phyloP scores from a whole-genome alignment of 768 basidiomycete species.

The Hygrocybe coccinea region DNA sequence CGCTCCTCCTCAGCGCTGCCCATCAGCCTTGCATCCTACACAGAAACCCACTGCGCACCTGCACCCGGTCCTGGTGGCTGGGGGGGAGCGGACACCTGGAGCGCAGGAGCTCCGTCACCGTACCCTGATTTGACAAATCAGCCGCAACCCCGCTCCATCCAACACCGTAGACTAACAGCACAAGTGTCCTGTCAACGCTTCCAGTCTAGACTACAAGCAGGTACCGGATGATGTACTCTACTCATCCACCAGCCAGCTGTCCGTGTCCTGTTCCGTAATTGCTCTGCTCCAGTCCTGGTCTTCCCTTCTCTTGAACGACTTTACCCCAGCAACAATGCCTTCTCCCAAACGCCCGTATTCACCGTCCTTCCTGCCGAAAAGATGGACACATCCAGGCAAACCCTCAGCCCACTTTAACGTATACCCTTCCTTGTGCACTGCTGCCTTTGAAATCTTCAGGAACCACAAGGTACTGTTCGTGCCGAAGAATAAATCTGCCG shows the following conservation, averaged over 20 bases:
- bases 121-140: too few relatives aligned
- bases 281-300: not conserved
- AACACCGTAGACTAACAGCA: too few relatives aligned
- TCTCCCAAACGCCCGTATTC: not conserved
- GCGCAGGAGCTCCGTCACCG: too few relatives aligned
- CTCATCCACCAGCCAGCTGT: not conserved
- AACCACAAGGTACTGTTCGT: not conserved
- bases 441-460: slow-evolving; percentile 1
- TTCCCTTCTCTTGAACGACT: not conserved
- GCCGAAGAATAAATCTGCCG: slow-evolving; percentile 38
- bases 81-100: too few relatives aligned
- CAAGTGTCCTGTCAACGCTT: too few relatives aligned
- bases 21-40: too few relatives aligned
- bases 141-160: too few relatives aligned
- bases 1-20: too few relatives aligned
- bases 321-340: not conserved
- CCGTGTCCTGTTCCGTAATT: not conserved
- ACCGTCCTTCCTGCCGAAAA: not conserved
- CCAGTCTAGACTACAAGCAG: not conserved
- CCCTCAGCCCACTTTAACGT: not conserved
- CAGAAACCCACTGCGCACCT: too few relatives aligned
- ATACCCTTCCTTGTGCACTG: not conserved
- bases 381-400: slow-evolving; percentile 1
- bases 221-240: not conserved
- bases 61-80: too few relatives aligned